Evolutionary conservation across 306 rosid species (phyloP).

Genomic region (Corylus americana): DNA sequence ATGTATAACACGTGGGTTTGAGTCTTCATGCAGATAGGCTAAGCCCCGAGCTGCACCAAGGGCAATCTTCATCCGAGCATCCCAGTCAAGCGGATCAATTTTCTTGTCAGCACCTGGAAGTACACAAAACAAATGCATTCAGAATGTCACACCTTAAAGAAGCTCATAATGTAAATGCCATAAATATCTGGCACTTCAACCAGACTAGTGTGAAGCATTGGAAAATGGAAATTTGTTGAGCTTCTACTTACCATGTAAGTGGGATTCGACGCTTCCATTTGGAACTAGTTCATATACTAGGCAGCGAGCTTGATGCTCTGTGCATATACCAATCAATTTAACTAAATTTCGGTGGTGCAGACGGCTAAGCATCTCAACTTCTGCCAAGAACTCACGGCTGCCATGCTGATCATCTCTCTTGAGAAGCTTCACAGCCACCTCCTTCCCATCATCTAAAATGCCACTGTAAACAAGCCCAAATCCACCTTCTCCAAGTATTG

Average conservation of each 20-base stretch:
- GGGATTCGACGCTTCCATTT: conserved; percentile 95
- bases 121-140: conserved; percentile 21
- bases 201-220: background rate
- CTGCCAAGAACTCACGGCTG: conserved; percentile 92
- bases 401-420: conserved; percentile 87
- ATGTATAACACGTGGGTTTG: conserved; percentile 93
- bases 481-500: conserved; percentile 98
- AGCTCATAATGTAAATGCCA: background rate
- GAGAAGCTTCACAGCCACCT: conserved; percentile 91
- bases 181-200: conserved; percentile 9
- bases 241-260: conserved; percentile 71
- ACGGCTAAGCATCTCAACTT: conserved; percentile 97
- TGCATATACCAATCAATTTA: conserved; percentile 82
- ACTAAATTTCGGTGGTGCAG: conserved; percentile 94
- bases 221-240: conserved; percentile 12
- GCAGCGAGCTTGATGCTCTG: conserved; percentile 80
- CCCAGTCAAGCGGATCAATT: conserved; percentile 84
- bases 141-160: conserved; percentile 19
- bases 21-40: conserved; percentile 96
- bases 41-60: conserved; percentile 94
- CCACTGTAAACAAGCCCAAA: conserved; percentile 90
- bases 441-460: conserved; percentile 73
- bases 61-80: conserved; percentile 85
- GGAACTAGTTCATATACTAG: conserved; percentile 92
- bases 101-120: conserved; percentile 78